Evolutionary conservation across 2,329 filamentous ascomycete genomes (phyloP), one percentile per base, ranked within the genome.

Genomic region (Talaromyces amestolkiae): DNA sequence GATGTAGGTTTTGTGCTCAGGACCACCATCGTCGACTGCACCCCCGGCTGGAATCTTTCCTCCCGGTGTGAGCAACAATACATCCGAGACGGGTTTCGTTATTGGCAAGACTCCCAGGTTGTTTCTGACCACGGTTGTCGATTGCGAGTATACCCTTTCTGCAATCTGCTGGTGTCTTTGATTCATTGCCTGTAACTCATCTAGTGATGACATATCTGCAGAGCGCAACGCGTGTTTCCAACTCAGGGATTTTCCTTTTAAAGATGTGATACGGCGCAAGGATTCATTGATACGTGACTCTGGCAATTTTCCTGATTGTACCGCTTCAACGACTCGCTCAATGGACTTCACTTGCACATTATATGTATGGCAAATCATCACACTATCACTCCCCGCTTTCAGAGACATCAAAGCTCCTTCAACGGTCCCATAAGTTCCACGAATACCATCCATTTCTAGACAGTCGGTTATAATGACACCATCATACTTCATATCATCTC

Each of bases 291-390:
- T 70, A 4, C 73, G 70, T 5, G 71, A 63, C 49, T 70, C 61
- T 1, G 73, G 67, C 24, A 82, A 68, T 4, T 71, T 69, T 5
- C 78, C 78, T 27, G 73, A 74, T 47, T 74, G 71, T 0, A 79
- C 70, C 17, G 79, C 78, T 54, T 75, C 66, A 24, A 76, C 73
- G 1, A 82, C 75, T 33, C 72, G 69, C 43, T 79, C 70, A 19
- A 81, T 79, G 1, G 79, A 77, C 3, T 72, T 75, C 19, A 80
- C 70, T 65, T 82, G 79, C 41, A 77, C 74, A 6, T 73, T 70
- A 64, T 77, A 78, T 0, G 79, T 81, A 67, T 82, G 79, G 51
- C 79, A 81, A n/a, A 82, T 72, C 78, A 82, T 81, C 6, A 80
- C 70, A 62, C 77, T 81, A 64, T 82, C 80, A 58, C 76, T 77